These are phyloP conservation scores for Arctium minus DNA, from an alignment of 129 eudicot species.

Conservation along the genomic window DNA sequence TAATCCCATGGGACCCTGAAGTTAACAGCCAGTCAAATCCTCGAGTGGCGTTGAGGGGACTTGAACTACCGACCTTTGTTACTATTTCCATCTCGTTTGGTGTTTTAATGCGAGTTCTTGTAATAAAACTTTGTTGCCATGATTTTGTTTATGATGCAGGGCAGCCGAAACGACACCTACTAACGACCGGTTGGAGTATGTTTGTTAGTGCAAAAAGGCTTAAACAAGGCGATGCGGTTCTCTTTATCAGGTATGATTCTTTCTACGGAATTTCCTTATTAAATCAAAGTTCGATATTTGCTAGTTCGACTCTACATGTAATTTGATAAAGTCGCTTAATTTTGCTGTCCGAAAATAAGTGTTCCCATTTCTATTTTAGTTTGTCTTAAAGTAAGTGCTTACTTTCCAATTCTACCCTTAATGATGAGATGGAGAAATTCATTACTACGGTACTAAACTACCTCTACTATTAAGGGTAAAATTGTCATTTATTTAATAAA, in stretches of 20 bases:
- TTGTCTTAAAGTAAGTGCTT: too few species aligned
- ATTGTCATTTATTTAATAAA: too few species aligned
- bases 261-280: neutral
- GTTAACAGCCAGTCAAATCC: too few species aligned
- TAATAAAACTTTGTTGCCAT: neutral
- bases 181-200: constrained; percentile 99
- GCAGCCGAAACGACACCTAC: constrained; percentile 97
- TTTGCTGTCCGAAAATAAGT: neutral
- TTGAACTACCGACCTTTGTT: neutral
- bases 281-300: too few species aligned
- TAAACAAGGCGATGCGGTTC: constrained; percentile 93
- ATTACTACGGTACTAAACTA: too few species aligned
- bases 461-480: neutral
- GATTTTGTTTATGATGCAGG: constrained; percentile 41
- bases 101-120: constrained; percentile 6
- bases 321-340: neutral
- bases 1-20: neutral
- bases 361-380: neutral
- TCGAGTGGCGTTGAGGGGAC: neutral
- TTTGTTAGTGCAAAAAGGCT: constrained; percentile 97
- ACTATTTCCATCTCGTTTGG: neutral
- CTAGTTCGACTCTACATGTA: too few species aligned
- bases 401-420: neutral
- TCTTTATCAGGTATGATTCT: constrained; percentile 68
- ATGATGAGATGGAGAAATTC: neutral